Percentiles rank a stretch among this genome's conserved stretches.
These are phyloP conservation scores for Pyrenopolyporus hunteri DNA, from an alignment of 495 filamentous ascomycete genomes.

Conservation along the genomic window DNA sequence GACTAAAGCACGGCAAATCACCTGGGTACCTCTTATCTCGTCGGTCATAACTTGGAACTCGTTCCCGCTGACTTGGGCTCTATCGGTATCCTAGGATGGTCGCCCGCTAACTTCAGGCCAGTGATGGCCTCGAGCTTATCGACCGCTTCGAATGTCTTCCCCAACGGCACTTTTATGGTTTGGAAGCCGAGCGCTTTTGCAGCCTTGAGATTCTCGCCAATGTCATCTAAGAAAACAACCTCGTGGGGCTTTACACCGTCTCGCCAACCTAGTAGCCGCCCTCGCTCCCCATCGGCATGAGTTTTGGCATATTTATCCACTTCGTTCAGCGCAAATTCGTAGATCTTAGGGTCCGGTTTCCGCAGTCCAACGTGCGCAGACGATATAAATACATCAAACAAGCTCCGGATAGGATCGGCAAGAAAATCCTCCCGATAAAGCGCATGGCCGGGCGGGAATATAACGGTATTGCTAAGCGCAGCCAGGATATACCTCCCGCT, in stretches of 20 bases:
- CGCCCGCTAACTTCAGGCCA: conserved; percentile 52
- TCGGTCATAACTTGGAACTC: conserved; percentile 48
- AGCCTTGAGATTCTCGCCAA: conserved; percentile 88
- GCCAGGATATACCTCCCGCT: conserved; percentile 73
- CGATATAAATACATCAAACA: conserved; percentile 85
- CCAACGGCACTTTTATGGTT: conserved; percentile 84
- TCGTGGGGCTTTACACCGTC: conserved; percentile 66
- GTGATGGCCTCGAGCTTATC: conserved; percentile 59
- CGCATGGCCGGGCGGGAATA: conserved; percentile 73
- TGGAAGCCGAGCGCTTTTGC: conserved; percentile 76
- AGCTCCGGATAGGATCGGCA: conserved; percentile 56
- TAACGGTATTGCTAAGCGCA: conserved; percentile 87
- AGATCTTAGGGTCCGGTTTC: conserved; percentile 86
- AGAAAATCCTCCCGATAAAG: conserved; percentile 48
- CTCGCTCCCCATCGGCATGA: conserved; percentile 45
- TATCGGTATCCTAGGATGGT: conserved; percentile 53
- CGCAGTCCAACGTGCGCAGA: conserved; percentile 84
- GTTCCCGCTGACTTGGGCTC: conserved; percentile 42
- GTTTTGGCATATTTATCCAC: conserved; percentile 64
- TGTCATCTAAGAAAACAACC: conserved; percentile 92
- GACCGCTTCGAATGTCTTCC: conserved; percentile 75
- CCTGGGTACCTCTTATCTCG: background rate
- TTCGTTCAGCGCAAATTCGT: conserved; percentile 70
- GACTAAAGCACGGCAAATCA: background rate
- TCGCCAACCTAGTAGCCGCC: conserved; percentile 52